A percentile compares a stretch with the other conserved stretches of the same genome.
Conservation (phyloP, 768 basidiomycete genomes). For the Agrocybe praecox region DNA sequence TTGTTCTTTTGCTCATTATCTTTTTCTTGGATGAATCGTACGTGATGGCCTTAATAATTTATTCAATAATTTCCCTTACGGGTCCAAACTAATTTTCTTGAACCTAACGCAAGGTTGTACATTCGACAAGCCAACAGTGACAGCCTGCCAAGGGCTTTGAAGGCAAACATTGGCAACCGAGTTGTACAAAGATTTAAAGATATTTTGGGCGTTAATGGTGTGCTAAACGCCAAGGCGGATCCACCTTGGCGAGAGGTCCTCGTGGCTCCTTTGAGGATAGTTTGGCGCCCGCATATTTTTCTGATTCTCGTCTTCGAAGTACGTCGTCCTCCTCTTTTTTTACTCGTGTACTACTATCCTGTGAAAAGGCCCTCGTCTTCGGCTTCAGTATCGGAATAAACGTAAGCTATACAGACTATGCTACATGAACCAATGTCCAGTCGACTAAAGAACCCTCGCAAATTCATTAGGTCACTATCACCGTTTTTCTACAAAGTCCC, state of each 20-base stretch:
- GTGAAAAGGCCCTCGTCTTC: conserved; percentile 49
- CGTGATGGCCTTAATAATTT: neutral
- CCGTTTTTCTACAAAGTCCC: conserved; percentile 62
- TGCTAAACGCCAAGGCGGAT: conserved; percentile 58
- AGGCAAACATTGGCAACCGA: conserved; percentile 39
- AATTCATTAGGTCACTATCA: conserved; percentile 57
- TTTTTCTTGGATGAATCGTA: conserved; percentile 72
- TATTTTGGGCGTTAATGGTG: conserved; percentile 64
- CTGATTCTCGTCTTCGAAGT: conserved; percentile 57
- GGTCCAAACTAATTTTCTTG: neutral
- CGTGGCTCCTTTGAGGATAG: conserved; percentile 47
- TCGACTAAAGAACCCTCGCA: neutral
- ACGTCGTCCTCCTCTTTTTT: conserved; percentile 2
- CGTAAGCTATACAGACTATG: conserved; percentile 27
- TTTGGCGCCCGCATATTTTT: conserved; percentile 66
- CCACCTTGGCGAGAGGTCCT: conserved; percentile 49
- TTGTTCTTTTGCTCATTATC: conserved; percentile 58
- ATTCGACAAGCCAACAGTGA: conserved; percentile 52
- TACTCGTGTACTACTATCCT: conserved; percentile 10
- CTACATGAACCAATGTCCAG: neutral
- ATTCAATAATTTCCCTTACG: neutral
- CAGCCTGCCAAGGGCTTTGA: conserved; percentile 41
- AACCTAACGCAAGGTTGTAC: conserved; percentile 48
- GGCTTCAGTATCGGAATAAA: conserved; percentile 70
- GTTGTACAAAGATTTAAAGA: conserved; percentile 53